These are phyloP conservation scores for Leccinum uliginosum DNA, from an alignment of 768 basidiomycete species.

Conservation along the genomic window DNA sequence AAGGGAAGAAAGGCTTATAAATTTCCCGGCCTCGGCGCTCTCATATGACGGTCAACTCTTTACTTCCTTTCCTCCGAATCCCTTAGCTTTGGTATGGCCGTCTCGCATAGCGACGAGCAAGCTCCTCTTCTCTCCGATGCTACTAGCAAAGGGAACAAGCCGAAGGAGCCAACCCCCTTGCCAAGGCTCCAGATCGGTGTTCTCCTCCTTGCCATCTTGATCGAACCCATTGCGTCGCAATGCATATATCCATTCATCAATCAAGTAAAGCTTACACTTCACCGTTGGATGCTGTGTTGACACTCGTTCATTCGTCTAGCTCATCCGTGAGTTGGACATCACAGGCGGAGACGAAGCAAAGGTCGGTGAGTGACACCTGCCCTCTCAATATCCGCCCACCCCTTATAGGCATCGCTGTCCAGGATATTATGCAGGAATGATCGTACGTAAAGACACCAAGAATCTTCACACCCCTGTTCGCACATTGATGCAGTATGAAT, in stretches of 20 bases:
- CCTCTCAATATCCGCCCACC: too few species aligned
- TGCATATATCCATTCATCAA: too few species aligned
- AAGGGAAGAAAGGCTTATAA: slow-evolving; percentile 16
- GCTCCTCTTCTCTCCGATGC: slow-evolving; percentile 17
- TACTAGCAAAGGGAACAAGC: slow-evolving; percentile 4
- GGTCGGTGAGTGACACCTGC: slow-evolving; percentile 30
- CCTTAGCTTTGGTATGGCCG: slow-evolving; percentile 11
- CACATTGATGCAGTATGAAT: too few species aligned
- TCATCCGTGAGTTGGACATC: slow-evolving; percentile 39
- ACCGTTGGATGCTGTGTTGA: not conserved
- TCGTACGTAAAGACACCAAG: slow-evolving; percentile 31
- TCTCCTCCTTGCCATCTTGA: slow-evolving; percentile 39
- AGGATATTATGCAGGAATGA: slow-evolving; percentile 48
- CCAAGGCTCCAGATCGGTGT: slow-evolving; percentile 42
- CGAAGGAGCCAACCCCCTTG: slow-evolving; percentile 36
- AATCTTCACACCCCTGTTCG: not conserved
- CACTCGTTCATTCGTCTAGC: slow-evolving; percentile 22
- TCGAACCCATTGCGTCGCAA: too few species aligned
- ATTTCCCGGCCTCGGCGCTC: not conserved
- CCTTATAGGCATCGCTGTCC: too few species aligned
- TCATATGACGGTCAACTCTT: too few species aligned
- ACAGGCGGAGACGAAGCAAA: slow-evolving; percentile 39
- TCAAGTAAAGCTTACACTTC: not conserved
- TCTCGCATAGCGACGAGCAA: slow-evolving; percentile 17
- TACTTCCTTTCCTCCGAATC: not conserved